Evolutionary conservation across 306 rosid species (phyloP).

Genomic region (Cucumis hystrix): DNA sequence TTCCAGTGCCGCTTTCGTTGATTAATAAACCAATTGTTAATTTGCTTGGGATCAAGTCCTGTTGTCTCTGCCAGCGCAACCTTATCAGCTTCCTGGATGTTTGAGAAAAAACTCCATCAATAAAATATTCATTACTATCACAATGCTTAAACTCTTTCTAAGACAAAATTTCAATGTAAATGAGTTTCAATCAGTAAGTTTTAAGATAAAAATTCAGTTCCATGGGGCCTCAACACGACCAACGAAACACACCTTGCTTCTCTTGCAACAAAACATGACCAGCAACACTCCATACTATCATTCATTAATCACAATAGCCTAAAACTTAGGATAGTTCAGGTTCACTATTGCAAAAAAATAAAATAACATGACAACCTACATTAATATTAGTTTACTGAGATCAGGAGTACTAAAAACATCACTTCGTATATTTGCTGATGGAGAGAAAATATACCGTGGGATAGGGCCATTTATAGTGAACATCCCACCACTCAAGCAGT

Average conservation of each 20-base stretch:
- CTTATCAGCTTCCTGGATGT: conserved; percentile 78
- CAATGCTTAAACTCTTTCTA: not conserved
- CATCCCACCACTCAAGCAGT: conserved; percentile 79
- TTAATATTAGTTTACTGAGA: not conserved
- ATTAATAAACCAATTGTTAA: conserved; percentile 92
- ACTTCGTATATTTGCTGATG: not conserved
- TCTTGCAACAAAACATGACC: not conserved
- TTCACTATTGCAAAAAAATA: not conserved
- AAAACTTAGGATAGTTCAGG: not conserved
- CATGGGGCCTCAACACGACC: not conserved
- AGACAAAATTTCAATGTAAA: not conserved
- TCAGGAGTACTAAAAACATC: not conserved
- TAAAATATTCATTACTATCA: not conserved
- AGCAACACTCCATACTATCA: not conserved
- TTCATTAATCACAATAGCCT: not conserved
- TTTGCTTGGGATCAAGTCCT: conserved; percentile 83
- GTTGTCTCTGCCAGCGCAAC: conserved; percentile 63
- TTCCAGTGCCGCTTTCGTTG: conserved; percentile 97
- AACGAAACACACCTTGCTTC: not conserved
- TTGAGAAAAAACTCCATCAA: not conserved
- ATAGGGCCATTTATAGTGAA: conserved; percentile 90
- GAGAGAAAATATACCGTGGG: conserved; percentile 53
- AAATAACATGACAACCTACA: not conserved
- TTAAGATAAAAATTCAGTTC: not conserved
- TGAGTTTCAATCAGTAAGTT: not conserved